phyloP scores from a whole-genome alignment of 768 basidiomycete species.

The Lentinula aciculospora region DNA sequence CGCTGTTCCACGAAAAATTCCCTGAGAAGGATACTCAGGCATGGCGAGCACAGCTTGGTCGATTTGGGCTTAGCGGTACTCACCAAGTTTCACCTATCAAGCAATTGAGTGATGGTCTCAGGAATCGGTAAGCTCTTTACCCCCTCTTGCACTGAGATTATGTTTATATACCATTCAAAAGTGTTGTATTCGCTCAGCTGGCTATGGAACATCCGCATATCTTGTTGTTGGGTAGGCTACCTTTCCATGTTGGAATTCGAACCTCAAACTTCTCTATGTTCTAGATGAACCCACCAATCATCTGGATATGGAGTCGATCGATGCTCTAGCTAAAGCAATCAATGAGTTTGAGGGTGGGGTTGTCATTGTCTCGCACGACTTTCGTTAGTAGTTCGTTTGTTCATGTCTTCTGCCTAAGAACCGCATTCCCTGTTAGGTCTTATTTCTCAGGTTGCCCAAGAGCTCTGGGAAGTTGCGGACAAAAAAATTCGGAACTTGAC shows the following conservation, averaged over 20 bases:
- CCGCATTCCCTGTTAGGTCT: conserved; percentile 47
- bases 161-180: conserved; percentile 18
- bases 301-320: conserved; percentile 97
- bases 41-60: conserved; percentile 92
- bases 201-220: conserved; percentile 98
- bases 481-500: conserved; percentile 91
- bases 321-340: conserved; percentile 92
- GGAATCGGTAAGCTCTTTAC: conserved; percentile 68
- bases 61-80: conserved; percentile 90
- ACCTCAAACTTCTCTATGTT: conserved; percentile 8
- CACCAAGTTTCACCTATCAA: conserved; percentile 94
- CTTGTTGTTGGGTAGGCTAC: conserved; percentile 61
- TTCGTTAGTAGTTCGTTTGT: conserved; percentile 57
- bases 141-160: not conserved
- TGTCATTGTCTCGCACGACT: conserved; percentile 99
- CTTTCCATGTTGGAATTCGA: conserved; percentile 12
- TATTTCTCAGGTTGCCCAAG: conserved; percentile 96
- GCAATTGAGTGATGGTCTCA: conserved; percentile 91
- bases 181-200: conserved; percentile 94
- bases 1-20: conserved; percentile 71
- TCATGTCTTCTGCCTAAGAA: not conserved
- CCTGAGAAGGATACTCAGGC: conserved; percentile 93
- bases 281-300: conserved; percentile 94
- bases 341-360: conserved; percentile 97
- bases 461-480: conserved; percentile 97